Evolutionary conservation across 352 stramenopile species (phyloP).

Genomic region (Aphanomyces stellatus): DNA sequence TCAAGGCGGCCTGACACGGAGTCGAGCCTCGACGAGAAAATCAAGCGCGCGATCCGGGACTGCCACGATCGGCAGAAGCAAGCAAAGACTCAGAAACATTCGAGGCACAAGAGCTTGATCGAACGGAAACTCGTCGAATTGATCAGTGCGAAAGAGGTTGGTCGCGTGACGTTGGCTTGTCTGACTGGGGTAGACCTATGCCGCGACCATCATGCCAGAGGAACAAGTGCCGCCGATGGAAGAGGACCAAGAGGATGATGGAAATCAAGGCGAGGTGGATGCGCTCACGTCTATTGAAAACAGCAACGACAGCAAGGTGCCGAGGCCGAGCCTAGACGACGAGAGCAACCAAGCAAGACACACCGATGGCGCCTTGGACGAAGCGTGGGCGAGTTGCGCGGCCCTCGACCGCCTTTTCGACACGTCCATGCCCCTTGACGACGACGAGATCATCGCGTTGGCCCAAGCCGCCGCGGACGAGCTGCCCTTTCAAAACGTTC

Average conservation of each 20-base stretch:
- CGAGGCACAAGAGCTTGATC: background rate
- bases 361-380: background rate
- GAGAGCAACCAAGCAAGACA: no score
- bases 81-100: background rate
- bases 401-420: constrained; percentile 1
- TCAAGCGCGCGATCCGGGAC: background rate
- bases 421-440: background rate
- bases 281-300: background rate
- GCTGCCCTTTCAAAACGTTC: background rate
- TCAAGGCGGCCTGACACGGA: background rate
- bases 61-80: background rate
- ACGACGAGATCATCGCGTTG: constrained; percentile 6
- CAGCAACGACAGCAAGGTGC: background rate
- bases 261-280: background rate
- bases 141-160: background rate
- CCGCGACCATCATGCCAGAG: no score
- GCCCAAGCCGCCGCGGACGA: background rate
- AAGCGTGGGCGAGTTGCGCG: background rate
- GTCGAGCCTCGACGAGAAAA: background rate
- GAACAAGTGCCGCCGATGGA: background rate
- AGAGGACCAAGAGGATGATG: background rate
- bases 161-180: background rate
- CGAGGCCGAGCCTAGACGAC: no score
- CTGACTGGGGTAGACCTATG: no score
- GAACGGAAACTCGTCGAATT: background rate